Conservation (phyloP, 768 basidiomycete genomes). For the Hygrophorus russula region DNA sequence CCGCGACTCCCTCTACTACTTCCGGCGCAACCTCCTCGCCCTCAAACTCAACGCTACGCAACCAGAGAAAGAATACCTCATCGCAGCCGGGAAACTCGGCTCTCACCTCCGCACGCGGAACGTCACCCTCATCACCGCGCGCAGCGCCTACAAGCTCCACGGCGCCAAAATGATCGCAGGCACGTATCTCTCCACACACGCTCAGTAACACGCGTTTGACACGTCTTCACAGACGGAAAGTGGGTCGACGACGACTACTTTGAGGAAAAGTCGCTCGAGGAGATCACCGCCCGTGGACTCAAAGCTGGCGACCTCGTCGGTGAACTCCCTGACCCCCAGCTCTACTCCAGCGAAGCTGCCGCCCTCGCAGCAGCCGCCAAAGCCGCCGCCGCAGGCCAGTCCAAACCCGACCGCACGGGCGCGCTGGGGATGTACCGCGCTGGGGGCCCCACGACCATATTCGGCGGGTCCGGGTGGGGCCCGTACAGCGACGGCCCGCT, state of each 20-base stretch:
- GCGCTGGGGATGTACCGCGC: conserved; percentile 73
- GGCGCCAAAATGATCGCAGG: conserved; percentile 85
- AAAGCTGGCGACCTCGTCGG: conserved; percentile 77
- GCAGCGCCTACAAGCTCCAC: conserved; percentile 90
- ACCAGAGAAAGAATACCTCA: conserved; percentile 87
- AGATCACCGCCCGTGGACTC: conserved; percentile 72
- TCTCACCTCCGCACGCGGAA: conserved; percentile 83
- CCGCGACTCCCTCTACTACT: conserved; percentile 96
- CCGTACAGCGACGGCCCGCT: conserved; percentile 85
- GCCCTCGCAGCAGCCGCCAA: conserved; percentile 19
- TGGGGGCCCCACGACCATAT: conserved; percentile 88
- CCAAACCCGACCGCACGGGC: conserved; percentile 39
- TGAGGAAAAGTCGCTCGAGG: conserved; percentile 71
- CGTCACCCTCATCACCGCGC: conserved; percentile 86
- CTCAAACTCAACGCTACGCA: conserved; percentile 87
- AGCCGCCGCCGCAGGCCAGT: conserved; percentile 9
- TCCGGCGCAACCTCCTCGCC: conserved; percentile 82
- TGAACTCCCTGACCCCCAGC: conserved; percentile 65
- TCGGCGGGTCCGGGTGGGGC: conserved; percentile 74
- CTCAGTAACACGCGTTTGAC: background rate
- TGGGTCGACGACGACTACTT: conserved; percentile 97
- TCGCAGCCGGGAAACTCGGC: conserved; percentile 78
- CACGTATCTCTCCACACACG: conserved; percentile 24
- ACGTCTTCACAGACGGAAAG: conserved; percentile 51
- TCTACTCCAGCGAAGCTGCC: conserved; percentile 26